phyloP scores from a whole-genome alignment of 1,139 yeast species.

The Taphrina wiesneri region DNA sequence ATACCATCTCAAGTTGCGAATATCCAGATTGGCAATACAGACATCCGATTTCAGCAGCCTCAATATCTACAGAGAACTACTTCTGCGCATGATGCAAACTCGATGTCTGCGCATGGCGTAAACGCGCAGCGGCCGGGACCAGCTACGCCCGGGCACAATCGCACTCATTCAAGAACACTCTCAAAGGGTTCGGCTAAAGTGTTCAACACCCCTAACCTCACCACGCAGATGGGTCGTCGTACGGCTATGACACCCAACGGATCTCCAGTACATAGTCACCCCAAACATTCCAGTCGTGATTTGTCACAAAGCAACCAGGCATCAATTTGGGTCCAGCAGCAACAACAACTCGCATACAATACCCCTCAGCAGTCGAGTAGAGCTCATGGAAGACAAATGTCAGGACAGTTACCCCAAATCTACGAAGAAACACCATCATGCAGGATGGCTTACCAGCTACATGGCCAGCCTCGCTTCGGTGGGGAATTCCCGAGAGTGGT shows the following conservation, averaged over 20 bases:
- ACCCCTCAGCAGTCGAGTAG: constrained; percentile 27
- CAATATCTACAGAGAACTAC: not conserved
- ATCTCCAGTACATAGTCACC: constrained; percentile 10
- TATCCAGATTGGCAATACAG: not conserved
- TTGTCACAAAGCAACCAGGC: not conserved
- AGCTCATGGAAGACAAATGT: constrained; percentile 10
- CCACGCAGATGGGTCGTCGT: constrained; percentile 30
- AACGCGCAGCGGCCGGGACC: constrained; percentile 8
- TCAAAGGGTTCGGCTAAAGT: constrained; percentile 20
- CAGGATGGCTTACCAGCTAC: constrained; percentile 32
- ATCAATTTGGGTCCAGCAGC: constrained; percentile 25
- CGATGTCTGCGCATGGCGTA: not conserved
- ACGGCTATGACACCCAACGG: constrained; percentile 18
- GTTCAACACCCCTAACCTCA: constrained; percentile 26
- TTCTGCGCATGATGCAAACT: not conserved
- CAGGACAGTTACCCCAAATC: constrained; percentile 24
- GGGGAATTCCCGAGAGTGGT: not conserved
- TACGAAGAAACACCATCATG: constrained; percentile 32
- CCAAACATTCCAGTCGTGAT: constrained; percentile 13
- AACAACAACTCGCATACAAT: constrained; percentile 24
- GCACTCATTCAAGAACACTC: constrained; percentile 12
- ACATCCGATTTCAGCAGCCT: not conserved
- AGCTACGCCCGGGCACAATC: constrained; percentile 23
- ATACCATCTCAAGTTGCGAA: constrained; percentile 10
- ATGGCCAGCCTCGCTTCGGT: constrained; percentile 12